phyloP scores from a whole-genome alignment of 192 early-diverging fungal species.

The Chytriomyces confervae region DNA sequence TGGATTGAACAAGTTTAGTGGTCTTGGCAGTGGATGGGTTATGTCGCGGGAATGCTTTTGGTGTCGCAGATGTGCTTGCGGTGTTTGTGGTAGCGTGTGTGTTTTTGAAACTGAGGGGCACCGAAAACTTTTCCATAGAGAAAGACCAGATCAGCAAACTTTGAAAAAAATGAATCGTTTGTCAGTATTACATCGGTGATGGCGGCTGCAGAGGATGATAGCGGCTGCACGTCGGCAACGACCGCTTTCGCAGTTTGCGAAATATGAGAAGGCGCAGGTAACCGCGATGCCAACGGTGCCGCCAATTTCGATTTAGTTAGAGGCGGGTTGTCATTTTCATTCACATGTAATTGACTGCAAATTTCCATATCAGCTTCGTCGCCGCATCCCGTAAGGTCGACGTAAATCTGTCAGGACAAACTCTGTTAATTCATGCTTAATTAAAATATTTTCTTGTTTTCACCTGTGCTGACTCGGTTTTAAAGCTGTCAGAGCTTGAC shows the following conservation, averaged over 20 bases:
- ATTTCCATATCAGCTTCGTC: conserved; percentile 13
- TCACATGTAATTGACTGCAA: background rate
- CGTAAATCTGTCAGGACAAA: too few species aligned
- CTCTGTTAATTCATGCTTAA: too few species aligned
- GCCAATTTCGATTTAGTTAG: too few species aligned
- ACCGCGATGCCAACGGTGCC: too few species aligned
- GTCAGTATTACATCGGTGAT: conserved; percentile 20
- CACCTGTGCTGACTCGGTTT: too few species aligned
- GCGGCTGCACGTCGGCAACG: background rate
- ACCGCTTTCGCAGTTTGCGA: background rate
- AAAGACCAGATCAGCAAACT: background rate
- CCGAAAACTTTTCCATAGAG: conserved; percentile 15
- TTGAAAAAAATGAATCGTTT: background rate
- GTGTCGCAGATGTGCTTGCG: background rate
- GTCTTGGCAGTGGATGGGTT: background rate
- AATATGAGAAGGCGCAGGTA: background rate
- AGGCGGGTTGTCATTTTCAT: background rate
- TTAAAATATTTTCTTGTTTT: too few species aligned
- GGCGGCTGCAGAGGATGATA: background rate
- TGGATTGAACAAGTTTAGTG: background rate
- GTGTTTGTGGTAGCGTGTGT: background rate
- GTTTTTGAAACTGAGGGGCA: background rate
- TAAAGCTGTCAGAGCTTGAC: too few species aligned
- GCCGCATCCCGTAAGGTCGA: too few species aligned
- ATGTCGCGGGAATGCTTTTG: conserved; percentile 25